Base-by-base conservation (phyloP, 768 basidiomycete species). In the Hypholoma fasciculare region DNA sequence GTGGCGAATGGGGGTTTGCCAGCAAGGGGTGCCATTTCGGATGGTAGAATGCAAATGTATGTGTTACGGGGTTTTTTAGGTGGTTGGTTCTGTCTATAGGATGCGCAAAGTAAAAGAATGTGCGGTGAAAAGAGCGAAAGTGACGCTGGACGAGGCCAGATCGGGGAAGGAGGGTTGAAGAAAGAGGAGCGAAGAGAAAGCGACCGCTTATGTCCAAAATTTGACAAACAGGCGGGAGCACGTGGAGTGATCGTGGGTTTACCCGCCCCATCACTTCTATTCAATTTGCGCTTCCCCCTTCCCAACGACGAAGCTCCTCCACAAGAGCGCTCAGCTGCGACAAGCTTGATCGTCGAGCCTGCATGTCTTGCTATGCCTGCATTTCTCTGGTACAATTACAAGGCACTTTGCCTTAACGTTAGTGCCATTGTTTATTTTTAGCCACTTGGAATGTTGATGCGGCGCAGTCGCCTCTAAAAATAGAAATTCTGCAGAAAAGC, bases 1-100 rank as follows among this genome's bases (percentile, higher is more conserved):
- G 86, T 88, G 47, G 85, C 88, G 67, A 81, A 89, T 26, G 86
- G 86, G 12, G 86, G 86, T 71, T 76, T 78, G 59, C 84, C 83
- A 69, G 85, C 84, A 59, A 85, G 75, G 54, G 85, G 77, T 20
- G 82, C 69, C 72, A 76, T 75, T 34, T 34, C 30, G 30, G 30
- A 3, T 2, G 30, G 30, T 34, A 34, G 30, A 34, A 34, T 34
- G 30, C 30, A 9, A 34, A 34, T 40, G 50, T 44, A 17, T 43
- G 43, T 39, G 38, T 48, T 34, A 19, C 26, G 23, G 37, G 37
- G 47, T 49, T 30, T 39, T n/a, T 48, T 46, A 12, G 16, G 53
- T 27, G 26, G 17, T 51, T 3, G 42, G 50, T 43, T 39, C 16
- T 40, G 57, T 8, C 26, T 38, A 19, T 19, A 47, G 20, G 20